Evolutionary conservation across 1,284 basidiomycete species (phyloP).

Genomic region (Trametes sp.): DNA sequence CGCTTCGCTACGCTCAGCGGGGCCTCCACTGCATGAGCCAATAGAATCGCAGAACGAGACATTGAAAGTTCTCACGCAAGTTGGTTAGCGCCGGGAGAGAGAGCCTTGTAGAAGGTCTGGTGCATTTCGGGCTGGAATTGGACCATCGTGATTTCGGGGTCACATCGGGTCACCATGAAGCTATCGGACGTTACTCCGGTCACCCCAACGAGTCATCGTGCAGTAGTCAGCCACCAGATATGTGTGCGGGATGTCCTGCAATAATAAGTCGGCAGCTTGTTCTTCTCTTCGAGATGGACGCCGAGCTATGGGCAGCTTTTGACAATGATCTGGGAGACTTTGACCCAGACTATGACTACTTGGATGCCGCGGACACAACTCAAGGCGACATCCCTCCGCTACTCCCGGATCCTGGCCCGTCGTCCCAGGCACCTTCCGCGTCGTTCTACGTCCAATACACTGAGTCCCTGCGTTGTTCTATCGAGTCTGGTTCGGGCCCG

Average conservation of each 20-base stretch:
- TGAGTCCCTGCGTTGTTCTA: background rate
- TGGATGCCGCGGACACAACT: background rate
- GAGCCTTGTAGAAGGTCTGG: slow-evolving; percentile 9
- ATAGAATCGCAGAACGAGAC: no score
- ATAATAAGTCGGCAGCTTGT: background rate
- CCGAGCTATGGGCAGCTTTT: background rate
- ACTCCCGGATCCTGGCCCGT: no score
- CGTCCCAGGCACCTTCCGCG: no score
- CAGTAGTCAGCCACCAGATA: background rate
- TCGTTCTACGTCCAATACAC: no score
- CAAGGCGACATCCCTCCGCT: no score
- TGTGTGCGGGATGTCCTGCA: background rate
- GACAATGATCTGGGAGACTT: background rate
- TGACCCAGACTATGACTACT: background rate
- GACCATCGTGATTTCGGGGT: slow-evolving; percentile 2
- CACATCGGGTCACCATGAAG: slow-evolving; percentile 2
- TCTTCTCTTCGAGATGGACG: background rate
- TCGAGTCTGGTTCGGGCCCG: background rate
- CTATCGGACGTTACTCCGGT: background rate
- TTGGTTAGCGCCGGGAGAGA: background rate
- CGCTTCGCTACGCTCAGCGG: slow-evolving; percentile 1
- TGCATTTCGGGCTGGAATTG: background rate
- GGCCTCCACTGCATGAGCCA: no score
- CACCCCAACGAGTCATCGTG: background rate
- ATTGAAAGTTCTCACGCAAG: background rate